phyloP scores from a whole-genome alignment of 768 basidiomycete species.

The Mycena haematopus region DNA sequence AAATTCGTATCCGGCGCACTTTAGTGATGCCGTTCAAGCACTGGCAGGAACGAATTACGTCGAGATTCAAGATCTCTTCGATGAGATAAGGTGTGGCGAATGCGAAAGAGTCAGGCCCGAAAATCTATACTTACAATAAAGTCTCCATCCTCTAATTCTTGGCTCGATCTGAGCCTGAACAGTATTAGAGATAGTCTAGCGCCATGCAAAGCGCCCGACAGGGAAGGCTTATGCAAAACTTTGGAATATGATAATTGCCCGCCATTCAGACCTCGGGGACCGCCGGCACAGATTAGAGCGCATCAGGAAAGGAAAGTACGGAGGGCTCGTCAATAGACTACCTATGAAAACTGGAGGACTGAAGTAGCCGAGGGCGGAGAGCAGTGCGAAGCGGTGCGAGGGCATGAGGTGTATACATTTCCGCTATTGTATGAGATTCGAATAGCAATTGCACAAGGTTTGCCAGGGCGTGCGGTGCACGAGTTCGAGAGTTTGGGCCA shows the following conservation, averaged over 20 bases:
- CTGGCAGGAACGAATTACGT: too few relatives aligned
- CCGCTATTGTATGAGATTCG: conserved; percentile 7
- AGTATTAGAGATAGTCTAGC: too few relatives aligned
- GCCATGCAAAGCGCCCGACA: too few relatives aligned
- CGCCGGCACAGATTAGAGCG: not conserved
- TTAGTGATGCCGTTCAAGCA: too few relatives aligned
- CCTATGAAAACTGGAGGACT: not conserved
- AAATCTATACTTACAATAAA: too few relatives aligned
- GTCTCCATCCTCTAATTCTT: too few relatives aligned
- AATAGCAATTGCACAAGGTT: conserved; percentile 8
- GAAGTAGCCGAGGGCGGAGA: not conserved
- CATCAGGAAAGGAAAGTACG: not conserved
- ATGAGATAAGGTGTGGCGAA: too few relatives aligned
- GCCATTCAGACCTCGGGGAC: conserved; percentile 11
- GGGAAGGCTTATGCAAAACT: not conserved
- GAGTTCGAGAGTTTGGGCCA: conserved; percentile 3
- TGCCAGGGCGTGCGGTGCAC: conserved; percentile 6
- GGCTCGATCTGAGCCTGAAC: too few relatives aligned
- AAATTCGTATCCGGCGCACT: too few relatives aligned
- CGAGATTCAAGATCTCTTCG: too few relatives aligned
- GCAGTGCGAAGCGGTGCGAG: not conserved
- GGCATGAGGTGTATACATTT: conserved; percentile 16
- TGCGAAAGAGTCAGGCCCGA: too few relatives aligned
- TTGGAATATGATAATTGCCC: not conserved
- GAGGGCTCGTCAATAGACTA: not conserved